Base-by-base conservation (phyloP, 1,284 basidiomycete genomes). In the Mrakiaceae sp. region DNA sequence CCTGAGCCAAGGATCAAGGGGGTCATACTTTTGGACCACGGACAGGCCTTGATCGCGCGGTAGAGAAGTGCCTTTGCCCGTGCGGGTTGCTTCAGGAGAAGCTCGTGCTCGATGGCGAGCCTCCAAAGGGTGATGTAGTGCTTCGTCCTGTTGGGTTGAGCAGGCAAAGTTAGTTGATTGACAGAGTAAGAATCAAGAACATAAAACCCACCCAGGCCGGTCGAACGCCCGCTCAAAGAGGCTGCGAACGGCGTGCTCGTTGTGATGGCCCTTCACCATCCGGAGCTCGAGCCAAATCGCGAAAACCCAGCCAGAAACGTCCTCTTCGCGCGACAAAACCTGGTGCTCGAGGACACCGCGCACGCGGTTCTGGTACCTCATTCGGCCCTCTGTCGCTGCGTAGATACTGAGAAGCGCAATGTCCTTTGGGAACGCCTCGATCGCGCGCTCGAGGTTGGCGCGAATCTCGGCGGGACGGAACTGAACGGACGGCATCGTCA, bases 31-130 rank as follows among this genome's bases (percentile, higher is more conserved):
- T 92, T 92, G 12, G 79, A 79, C 66, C 89, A 78, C 0, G 89
- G 88, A 72, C 89, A 91, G 71, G 88, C 86, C n/a, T 81, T 80
- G 14, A 94, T 80, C 0, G 91, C 91, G 57, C 87, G 82, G 72
- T 86, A 90, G 39, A 93, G 77, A 56, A 94, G 73, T 63, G 81
- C 82, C 75, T 94, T 94, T 4, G 89, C 92, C 7, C 62, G 57
- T 27, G 44, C 43, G 2, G 16, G 40, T 8, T 63, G 43, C 8
- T 47, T 50, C 16, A 66, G 49, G 10, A 50, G 52, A 42, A 66
- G 14, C 44, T 66, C 65, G 12, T 66, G 65, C 6, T 66, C 57
- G 53, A 66, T 63, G 1, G 65, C 65, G 27, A 66, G 40, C 5
- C 62, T 27, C 65, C 65, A 66, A 9, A 66, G 53, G 14, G 60